Percentiles rank a stretch among this genome's conserved stretches.
Conservation (phyloP, 495 filamentous ascomycete species). For the Tuber magnatum region DNA sequence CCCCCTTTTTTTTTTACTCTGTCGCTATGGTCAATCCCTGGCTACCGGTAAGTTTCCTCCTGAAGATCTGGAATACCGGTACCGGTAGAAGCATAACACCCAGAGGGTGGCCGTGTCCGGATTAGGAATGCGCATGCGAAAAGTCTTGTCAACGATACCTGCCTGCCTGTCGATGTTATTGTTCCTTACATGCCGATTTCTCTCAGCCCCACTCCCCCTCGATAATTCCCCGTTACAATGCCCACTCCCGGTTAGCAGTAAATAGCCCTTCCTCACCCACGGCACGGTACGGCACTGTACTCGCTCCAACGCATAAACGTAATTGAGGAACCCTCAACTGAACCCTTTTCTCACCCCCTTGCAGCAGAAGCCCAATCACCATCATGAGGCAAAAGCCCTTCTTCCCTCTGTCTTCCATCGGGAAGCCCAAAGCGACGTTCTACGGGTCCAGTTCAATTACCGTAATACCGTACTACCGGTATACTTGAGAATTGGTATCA, state of each 20-base stretch:
- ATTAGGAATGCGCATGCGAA: slow-evolving; percentile 1
- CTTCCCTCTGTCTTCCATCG: neutral
- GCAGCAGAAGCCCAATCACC: neutral
- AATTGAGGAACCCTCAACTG: neutral
- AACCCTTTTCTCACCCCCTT: neutral
- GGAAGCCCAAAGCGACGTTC: neutral
- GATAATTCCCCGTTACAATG: neutral
- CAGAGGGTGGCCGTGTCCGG: neutral
- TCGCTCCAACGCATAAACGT: neutral
- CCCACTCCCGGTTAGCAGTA: neutral
- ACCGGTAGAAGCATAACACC: rapidly evolving
- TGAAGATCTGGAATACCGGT: neutral
- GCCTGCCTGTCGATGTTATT: neutral
- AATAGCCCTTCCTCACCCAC: neutral
- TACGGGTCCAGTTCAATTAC: neutral
- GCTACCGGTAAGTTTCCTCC: neutral
- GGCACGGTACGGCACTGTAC: no score
- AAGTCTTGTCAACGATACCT: neutral
- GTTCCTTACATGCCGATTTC: no score
- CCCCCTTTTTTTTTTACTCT: slow-evolving; percentile 1
- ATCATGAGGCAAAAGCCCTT: neutral
- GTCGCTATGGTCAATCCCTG: neutral
- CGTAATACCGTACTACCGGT: neutral
- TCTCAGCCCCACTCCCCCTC: no score
- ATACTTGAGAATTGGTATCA: neutral